These are phyloP conservation scores for Decorospora gaudefroyi DNA, from an alignment of 2,329 filamentous ascomycete species.

Conservation along the genomic window DNA sequence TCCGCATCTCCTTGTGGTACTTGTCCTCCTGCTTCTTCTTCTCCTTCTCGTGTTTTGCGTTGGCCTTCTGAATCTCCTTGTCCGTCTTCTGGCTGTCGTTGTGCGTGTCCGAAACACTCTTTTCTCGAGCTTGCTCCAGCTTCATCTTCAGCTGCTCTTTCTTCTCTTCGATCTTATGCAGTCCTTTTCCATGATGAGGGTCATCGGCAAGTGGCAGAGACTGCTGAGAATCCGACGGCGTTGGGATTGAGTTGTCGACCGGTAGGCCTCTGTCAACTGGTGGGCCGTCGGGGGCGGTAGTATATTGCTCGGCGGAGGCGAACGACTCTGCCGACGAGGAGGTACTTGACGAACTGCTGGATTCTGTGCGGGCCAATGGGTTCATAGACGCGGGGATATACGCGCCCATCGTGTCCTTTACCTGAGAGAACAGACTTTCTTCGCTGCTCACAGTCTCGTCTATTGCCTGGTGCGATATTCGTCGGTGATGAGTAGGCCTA, in stretches of 20 bases:
- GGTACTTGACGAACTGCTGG: constrained; percentile 33
- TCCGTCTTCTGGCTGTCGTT: constrained; percentile 45
- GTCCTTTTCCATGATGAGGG: constrained; percentile 54
- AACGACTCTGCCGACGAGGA: constrained; percentile 45
- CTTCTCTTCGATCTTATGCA: constrained; percentile 65
- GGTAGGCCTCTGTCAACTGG: constrained; percentile 32
- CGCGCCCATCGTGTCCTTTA: constrained; percentile 18
- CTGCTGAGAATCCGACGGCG: constrained; percentile 34
- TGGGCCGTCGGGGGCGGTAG: constrained; percentile 40
- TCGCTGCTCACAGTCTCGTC: constrained; percentile 13
- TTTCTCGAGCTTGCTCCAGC: constrained; percentile 60
- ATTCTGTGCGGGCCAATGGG: constrained; percentile 35
- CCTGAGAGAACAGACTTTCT: constrained; percentile 20
- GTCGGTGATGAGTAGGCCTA: constrained; percentile 26
- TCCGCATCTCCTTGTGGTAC: constrained; percentile 56
- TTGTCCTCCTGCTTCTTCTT: constrained; percentile 50
- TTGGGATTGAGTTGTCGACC: constrained; percentile 30
- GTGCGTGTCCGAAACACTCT: constrained; percentile 48
- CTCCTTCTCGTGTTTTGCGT: constrained; percentile 67
- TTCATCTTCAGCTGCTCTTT: constrained; percentile 64
- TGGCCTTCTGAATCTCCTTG: constrained; percentile 62
- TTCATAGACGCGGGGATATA: constrained; percentile 32
- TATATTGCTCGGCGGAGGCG: constrained; percentile 51
- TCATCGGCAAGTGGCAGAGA: constrained; percentile 26
- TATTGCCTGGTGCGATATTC: constrained; percentile 25